phyloP scores from a whole-genome alignment of 2,329 filamentous ascomycete genomes.

The Mycosphaerelloides madeirae region DNA sequence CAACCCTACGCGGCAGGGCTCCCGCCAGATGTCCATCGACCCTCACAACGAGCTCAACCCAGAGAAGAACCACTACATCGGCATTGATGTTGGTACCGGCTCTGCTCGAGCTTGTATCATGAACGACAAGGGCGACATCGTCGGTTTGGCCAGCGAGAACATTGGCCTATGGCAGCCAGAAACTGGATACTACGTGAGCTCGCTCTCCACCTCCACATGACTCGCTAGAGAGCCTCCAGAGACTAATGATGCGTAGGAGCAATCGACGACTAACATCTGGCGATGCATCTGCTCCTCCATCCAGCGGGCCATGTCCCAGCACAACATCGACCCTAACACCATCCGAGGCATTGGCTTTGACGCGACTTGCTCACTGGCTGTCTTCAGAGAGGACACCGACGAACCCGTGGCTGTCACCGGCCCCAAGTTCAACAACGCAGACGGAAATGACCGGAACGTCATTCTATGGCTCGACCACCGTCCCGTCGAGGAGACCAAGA shows the following conservation, averaged over 20 bases:
- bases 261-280: constrained; percentile 98
- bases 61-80: constrained; percentile 63
- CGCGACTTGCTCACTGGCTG: constrained; percentile 93
- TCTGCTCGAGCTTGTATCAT: constrained; percentile 95
- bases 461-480: constrained; percentile 97
- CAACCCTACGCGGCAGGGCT: constrained; percentile 35
- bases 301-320: constrained; percentile 73
- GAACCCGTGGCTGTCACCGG: constrained; percentile 88
- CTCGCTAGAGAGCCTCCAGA: not conserved
- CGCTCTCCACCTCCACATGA: not conserved
- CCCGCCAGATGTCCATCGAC: constrained; percentile 46
- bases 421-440: constrained; percentile 71
- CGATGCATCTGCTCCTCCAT: constrained; percentile 86
- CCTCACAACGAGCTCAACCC: constrained; percentile 55
- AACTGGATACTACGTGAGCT: constrained; percentile 50
- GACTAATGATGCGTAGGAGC: constrained; percentile 57
- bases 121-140: constrained; percentile 83
- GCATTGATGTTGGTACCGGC: constrained; percentile 93
- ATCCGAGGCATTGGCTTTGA: constrained; percentile 95
- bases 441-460: constrained; percentile 83
- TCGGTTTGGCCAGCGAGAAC: constrained; percentile 51
- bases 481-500: constrained; percentile 81
- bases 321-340: constrained; percentile 67
- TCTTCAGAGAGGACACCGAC: constrained; percentile 84
- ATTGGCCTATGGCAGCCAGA: constrained; percentile 52